A percentile compares a stretch with the other conserved stretches of the same genome.
phyloP scores from a whole-genome alignment of 2,329 filamentous ascomycete genomes.

The Nothopassalora personata region DNA sequence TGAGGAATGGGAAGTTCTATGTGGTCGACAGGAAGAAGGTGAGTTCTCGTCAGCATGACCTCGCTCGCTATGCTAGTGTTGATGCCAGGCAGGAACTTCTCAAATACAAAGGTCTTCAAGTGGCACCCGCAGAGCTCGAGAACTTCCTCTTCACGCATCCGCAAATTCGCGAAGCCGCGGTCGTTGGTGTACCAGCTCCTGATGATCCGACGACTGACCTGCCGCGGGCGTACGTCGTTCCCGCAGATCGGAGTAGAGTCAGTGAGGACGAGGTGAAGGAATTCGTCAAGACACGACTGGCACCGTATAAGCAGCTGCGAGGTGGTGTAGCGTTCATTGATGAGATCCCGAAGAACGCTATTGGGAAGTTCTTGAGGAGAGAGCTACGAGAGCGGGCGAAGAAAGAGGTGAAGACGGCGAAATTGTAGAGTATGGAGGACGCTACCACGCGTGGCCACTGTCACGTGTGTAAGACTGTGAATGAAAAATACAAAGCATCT shows the following conservation, averaged over 20 bases:
- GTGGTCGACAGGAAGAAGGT: conserved; percentile 67
- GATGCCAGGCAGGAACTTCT: conserved; percentile 54
- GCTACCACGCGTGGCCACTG: too few species aligned
- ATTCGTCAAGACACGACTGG: conserved; percentile 39
- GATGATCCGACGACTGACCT: conserved; percentile 42
- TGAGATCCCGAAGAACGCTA: conserved; percentile 44
- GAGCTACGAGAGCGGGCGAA: conserved; percentile 39
- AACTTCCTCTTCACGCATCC: conserved; percentile 41
- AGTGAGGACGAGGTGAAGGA: conserved; percentile 35
- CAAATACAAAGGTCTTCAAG: conserved; percentile 46
- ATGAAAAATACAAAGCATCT: too few species aligned
- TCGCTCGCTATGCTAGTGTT: not conserved
- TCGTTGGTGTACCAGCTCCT: conserved; percentile 42
- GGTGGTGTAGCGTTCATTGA: conserved; percentile 42
- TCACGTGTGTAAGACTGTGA: too few species aligned
- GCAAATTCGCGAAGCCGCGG: conserved; percentile 39
- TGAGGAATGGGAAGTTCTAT: conserved; percentile 77
- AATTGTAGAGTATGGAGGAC: not conserved
- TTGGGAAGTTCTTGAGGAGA: conserved; percentile 43
- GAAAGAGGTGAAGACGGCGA: conserved; percentile 31
- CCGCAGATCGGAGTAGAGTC: conserved; percentile 31
- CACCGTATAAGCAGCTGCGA: conserved; percentile 42
- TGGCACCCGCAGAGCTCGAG: conserved; percentile 44
- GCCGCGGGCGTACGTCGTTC: conserved; percentile 40
- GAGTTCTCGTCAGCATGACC: not conserved